These are phyloP conservation scores for Tephrocybe sp. DNA, from an alignment of 768 basidiomycete genomes.

Conservation along the genomic window DNA sequence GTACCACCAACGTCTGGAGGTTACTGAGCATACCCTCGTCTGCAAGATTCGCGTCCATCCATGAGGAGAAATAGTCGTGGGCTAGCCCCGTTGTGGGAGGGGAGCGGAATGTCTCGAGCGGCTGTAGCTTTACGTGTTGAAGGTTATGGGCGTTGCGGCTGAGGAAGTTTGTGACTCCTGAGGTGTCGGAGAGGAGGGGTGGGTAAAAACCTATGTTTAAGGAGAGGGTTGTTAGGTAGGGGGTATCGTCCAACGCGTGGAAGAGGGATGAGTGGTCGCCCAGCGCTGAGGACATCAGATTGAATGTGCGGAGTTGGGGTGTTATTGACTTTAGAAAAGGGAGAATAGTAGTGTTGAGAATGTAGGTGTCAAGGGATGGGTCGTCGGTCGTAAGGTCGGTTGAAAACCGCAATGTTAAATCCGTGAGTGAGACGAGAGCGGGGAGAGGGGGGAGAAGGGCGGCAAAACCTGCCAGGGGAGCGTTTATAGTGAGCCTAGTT, in stretches of 20 bases:
- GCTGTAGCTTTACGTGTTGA: conserved; percentile 15
- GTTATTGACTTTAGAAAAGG: conserved; percentile 7
- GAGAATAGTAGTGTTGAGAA: background rate
- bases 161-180: conserved; percentile 11
- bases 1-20: conserved; percentile 12
- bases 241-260: conserved; percentile 5
- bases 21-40: conserved; percentile 6
- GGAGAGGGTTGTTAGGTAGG: conserved; percentile 8
- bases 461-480: conserved; percentile 6
- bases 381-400: conserved; percentile 10
- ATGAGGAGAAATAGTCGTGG: conserved; percentile 7
- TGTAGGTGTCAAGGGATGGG: background rate
- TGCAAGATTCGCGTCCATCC: conserved; percentile 11
- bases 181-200: conserved; percentile 10
- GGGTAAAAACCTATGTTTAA: conserved; percentile 16
- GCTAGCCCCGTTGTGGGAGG: conserved; percentile 9
- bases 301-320: conserved; percentile 5
- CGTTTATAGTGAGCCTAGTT: conserved; percentile 13
- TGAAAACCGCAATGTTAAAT: conserved; percentile 10
- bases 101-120: conserved; percentile 12
- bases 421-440: conserved; percentile 6
- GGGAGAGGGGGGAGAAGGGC: conserved; percentile 7
- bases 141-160: conserved; percentile 6
- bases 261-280: conserved; percentile 15
- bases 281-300: conserved; percentile 11